phyloP scores from a whole-genome alignment of 495 filamentous ascomycete species.

The Neurospora sp. region DNA sequence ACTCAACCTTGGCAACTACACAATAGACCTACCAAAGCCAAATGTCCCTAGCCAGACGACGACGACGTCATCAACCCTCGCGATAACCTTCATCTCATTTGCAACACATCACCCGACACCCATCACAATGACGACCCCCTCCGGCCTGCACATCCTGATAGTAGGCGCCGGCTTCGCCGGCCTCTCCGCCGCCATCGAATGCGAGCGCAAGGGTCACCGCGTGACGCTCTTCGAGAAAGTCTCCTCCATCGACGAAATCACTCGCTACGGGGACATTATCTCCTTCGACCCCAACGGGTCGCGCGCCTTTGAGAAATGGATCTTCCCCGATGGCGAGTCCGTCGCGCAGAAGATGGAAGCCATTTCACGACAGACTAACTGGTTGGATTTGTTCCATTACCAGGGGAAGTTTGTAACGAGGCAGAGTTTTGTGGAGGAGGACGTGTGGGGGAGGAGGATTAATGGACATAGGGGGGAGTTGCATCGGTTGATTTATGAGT shows the following conservation, averaged over 20 bases:
- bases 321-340: constrained; percentile 16
- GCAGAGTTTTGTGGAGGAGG: constrained; percentile 21
- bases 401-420: constrained; percentile 21
- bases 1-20: background rate
- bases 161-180: constrained; percentile 55
- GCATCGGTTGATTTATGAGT: constrained; percentile 21
- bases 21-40: too few relatives aligned
- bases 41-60: background rate
- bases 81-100: background rate
- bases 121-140: constrained; percentile 4
- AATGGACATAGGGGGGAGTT: constrained; percentile 57
- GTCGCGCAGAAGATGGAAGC: constrained; percentile 38
- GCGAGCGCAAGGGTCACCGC: constrained; percentile 28
- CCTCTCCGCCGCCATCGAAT: constrained; percentile 51
- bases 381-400: constrained; percentile 26
- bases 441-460: constrained; percentile 22
- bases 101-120: background rate
- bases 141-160: constrained; percentile 46
- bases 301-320: constrained; percentile 36
- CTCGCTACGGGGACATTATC: constrained; percentile 41
- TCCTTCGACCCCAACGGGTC: constrained; percentile 41
- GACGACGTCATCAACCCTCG: background rate
- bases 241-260: constrained; percentile 30
- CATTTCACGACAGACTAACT: constrained; percentile 35
- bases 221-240: constrained; percentile 29